Evolutionary conservation across 176 grass and related monocot genomes (phyloP), one percentile per base, ranked within the genome.

Genomic region (Coix lacrymajobi): DNA sequence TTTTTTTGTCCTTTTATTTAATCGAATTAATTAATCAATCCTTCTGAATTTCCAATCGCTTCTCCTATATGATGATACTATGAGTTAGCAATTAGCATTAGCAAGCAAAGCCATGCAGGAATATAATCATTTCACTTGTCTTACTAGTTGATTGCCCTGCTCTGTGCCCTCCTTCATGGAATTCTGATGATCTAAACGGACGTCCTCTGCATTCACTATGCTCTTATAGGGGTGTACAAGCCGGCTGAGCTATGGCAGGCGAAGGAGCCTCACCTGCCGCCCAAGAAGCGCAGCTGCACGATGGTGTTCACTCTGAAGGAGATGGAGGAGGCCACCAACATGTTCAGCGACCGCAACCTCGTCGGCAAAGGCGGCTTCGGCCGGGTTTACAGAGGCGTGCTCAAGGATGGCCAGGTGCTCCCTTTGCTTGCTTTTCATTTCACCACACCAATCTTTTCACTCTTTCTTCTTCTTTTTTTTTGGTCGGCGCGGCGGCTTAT

Each of bases 201-300:
- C 52, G 7, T 54, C 19, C 51, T 54, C 69, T 75, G 64, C 70
- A 20, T 19, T 85, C 33, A n/a, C n/a, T n/a, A n/a, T 72, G 66
- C 86, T n/a, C n/a, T n/a, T n/a, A n/a, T n/a, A 99, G 97, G 97
- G 97, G 83, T 99, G 79, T 99, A 99, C 78, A 96, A 96, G 87
- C 91, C 93, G 12, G 85, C 92, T 11, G 93, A 94, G 80, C 51
- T 87, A 44, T 99, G 97, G 97, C 87, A 94, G 81, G 83, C 75
- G 49, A 96, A 94, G 85, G 93, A 93, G 70, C 83, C 77, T 39
- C 80, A 60, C 26, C 40, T 64, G 56, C 76, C 81, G 20, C 83
- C 81, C 13, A 92, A 87, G 87, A 94, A 80, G 69, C 83, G 83
- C 46, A 96, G 76, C 71, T 82, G 87, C 81, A 96, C 97, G 7